Percentiles rank a stretch among this genome's conserved stretches.
phyloP scores from a whole-genome alignment of 2,329 filamentous ascomycete genomes.

The Colletotrichum camelliae region DNA sequence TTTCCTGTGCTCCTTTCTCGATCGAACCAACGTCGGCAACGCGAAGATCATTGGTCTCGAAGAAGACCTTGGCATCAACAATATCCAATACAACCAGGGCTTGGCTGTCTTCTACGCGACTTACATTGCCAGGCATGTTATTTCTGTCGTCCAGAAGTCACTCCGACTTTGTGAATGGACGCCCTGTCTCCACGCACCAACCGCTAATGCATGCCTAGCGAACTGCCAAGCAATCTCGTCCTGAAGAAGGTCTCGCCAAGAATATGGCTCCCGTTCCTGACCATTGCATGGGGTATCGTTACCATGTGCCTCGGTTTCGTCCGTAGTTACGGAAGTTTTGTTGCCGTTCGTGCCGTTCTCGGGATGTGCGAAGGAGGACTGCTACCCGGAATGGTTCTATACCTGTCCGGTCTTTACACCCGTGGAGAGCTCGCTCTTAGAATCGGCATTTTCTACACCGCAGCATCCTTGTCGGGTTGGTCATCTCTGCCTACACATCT shows the following conservation, averaged over 20 bases:
- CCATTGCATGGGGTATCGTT: conserved; percentile 62
- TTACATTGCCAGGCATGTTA: conserved; percentile 60
- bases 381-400: conserved; percentile 71
- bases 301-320: conserved; percentile 64
- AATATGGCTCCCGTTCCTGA: conserved; percentile 64
- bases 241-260: conserved; percentile 65
- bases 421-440: conserved; percentile 65
- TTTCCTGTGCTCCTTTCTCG: conserved; percentile 69
- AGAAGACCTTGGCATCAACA: conserved; percentile 59
- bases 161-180: background rate
- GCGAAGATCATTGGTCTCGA: conserved; percentile 70
- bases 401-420: conserved; percentile 67
- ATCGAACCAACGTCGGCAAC: conserved; percentile 77
- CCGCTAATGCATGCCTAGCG: conserved; percentile 40
- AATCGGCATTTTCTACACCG: conserved; percentile 72
- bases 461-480: conserved; percentile 62
- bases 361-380: conserved; percentile 70
- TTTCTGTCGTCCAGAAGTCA: background rate
- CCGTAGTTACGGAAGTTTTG: conserved; percentile 59
- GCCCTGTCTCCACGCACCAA: background rate
- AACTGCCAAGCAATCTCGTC: conserved; percentile 68
- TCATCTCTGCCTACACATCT: background rate
- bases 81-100: conserved; percentile 68
- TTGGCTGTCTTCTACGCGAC: conserved; percentile 70
- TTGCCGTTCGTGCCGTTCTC: conserved; percentile 65